phyloP scores from a whole-genome alignment of 2,329 filamentous ascomycete genomes.

The Paracoccidioides lutzii region DNA sequence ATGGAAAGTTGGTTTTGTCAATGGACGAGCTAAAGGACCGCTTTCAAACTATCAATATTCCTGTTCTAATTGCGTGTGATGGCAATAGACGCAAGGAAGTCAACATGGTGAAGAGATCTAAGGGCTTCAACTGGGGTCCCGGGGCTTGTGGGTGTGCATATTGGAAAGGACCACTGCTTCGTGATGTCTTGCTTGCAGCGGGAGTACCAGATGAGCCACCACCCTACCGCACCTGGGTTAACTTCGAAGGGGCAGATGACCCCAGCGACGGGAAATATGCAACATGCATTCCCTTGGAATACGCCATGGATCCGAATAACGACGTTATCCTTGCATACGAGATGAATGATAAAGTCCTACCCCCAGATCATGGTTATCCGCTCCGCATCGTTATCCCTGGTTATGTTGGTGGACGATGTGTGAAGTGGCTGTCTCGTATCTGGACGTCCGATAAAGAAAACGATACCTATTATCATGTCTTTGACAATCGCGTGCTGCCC shows the following conservation, averaged over 20 bases:
- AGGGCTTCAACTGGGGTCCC: conserved; percentile 38
- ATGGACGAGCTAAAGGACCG: conserved; percentile 35
- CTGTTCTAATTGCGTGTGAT: conserved; percentile 37
- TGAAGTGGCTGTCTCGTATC: conserved; percentile 33
- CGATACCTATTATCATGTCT: conserved; percentile 35
- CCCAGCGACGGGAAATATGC: conserved; percentile 37
- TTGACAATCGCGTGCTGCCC: conserved; percentile 39
- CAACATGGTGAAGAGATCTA: conserved; percentile 38
- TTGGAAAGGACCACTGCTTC: conserved; percentile 37
- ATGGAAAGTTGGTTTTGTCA: conserved; percentile 26
- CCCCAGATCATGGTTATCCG: conserved; percentile 34
- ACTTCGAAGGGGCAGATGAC: conserved; percentile 39
- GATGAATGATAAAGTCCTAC: conserved; percentile 30
- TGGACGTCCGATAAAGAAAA: conserved; percentile 32
- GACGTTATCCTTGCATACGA: conserved; percentile 37
- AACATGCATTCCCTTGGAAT: conserved; percentile 38
- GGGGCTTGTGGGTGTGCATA: conserved; percentile 38
- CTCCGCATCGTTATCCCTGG: conserved; percentile 32
- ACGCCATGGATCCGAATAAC: conserved; percentile 36
- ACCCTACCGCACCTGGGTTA: conserved; percentile 29
- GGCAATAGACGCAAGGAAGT: conserved; percentile 41
- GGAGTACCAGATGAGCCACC: conserved; percentile 21
- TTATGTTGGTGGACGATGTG: conserved; percentile 28
- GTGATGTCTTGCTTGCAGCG: conserved; percentile 34
- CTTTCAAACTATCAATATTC: conserved; percentile 37